Percentiles rank a stretch among this genome's conserved stretches.
Evolutionary conservation across 805 yeast genomes (phyloP).

Genomic region (Candida glaebosa): DNA sequence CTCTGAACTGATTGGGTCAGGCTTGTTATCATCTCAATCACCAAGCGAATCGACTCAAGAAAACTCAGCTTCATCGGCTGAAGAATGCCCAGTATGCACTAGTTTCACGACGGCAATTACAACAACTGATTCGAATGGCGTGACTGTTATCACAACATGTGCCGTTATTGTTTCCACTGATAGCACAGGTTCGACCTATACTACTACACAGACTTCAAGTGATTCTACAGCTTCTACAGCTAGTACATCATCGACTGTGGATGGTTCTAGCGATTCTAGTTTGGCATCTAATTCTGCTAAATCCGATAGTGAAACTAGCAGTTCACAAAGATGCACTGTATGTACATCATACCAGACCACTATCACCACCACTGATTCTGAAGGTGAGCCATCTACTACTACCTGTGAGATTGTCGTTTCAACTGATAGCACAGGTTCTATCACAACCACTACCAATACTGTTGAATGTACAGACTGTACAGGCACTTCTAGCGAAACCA

Average conservation of each 20-base stretch:
- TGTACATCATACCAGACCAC: constrained; percentile 5
- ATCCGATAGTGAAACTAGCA: constrained; percentile 4
- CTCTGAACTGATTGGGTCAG: background rate
- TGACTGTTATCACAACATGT: background rate
- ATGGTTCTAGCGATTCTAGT: constrained; percentile 7
- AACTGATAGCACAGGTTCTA: constrained; percentile 8
- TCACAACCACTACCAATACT: background rate
- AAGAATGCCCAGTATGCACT: constrained; percentile 1
- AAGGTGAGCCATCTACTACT: constrained; percentile 12
- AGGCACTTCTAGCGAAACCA: background rate
- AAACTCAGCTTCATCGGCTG: background rate
- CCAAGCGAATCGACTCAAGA: background rate
- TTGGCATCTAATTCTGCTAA: constrained; percentile 15
- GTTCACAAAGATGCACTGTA: background rate
- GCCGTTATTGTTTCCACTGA: constrained; percentile 18
- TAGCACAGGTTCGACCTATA: constrained; percentile 7
- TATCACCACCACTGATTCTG: constrained; percentile 11
- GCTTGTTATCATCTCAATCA: background rate
- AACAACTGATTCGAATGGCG: constrained; percentile 10
- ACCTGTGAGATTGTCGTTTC: constrained; percentile 15
- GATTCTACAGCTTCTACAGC: constrained; percentile 10
- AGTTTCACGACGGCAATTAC: background rate
- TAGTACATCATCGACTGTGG: constrained; percentile 6
- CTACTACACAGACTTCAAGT: constrained; percentile 13
- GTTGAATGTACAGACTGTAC: constrained; percentile 2